These are phyloP conservation scores for Leucaena leucocephala DNA, from an alignment of 306 rosid genomes.

Conservation along the genomic window DNA sequence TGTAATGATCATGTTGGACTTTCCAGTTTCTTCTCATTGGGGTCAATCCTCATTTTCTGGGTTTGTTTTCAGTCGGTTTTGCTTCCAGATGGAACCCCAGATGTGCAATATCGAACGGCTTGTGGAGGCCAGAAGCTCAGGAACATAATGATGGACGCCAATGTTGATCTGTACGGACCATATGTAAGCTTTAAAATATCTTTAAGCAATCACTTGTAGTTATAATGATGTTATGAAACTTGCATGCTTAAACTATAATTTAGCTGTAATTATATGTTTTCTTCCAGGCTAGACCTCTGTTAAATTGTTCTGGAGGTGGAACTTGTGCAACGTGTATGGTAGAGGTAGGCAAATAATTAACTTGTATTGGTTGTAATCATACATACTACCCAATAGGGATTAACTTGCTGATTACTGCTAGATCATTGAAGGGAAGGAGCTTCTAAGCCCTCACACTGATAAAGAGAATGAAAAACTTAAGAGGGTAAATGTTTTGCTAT, in stretches of 20 bases:
- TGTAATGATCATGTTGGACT: conserved; percentile 32
- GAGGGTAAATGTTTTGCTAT: conserved; percentile 47
- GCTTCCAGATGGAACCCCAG: conserved; percentile 93
- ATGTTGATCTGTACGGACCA: conserved; percentile 83
- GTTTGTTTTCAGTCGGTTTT: conserved; percentile 63
- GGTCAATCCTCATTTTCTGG: not conserved
- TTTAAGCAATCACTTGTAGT: not conserved
- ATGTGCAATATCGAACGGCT: conserved; percentile 67
- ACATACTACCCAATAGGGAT: not conserved
- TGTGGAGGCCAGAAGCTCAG: conserved; percentile 89
- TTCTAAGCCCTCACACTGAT: conserved; percentile 75
- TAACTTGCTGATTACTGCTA: conserved; percentile 35
- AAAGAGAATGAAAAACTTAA: conserved; percentile 76
- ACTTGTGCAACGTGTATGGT: conserved; percentile 91
- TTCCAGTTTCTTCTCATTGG: conserved; percentile 24
- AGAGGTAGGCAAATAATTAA: conserved; percentile 44
- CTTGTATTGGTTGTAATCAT: not conserved
- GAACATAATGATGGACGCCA: conserved; percentile 72
- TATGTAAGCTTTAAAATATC: conserved; percentile 54
- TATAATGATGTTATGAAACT: conserved; percentile 3
- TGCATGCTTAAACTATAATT: not conserved
- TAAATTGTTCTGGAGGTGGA: conserved; percentile 90
- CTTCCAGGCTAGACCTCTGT: conserved; percentile 61
- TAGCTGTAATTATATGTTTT: not conserved
- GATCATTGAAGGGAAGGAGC: conserved; percentile 81